Evolutionary conservation across 2,329 filamentous ascomycete species (phyloP).

Genomic region (Waltergamsia citrina): DNA sequence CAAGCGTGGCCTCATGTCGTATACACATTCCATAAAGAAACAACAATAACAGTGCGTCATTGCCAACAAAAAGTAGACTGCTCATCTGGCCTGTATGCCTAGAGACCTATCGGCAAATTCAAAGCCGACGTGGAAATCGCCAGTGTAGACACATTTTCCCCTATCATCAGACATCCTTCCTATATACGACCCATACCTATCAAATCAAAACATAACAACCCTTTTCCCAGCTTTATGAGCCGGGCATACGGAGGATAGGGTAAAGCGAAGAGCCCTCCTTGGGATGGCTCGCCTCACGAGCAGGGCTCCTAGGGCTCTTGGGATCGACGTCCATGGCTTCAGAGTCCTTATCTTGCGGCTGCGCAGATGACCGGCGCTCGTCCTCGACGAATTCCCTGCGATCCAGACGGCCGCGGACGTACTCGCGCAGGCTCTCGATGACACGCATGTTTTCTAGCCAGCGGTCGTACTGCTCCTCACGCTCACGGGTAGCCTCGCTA

Average conservation of each 20-base stretch:
- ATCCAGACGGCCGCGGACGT: slow-evolving; percentile 47
- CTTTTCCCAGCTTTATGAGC: slow-evolving; percentile 11
- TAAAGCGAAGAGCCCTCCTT: slow-evolving; percentile 26
- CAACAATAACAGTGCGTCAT: no score
- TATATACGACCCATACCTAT: not conserved
- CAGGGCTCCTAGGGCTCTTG: slow-evolving; percentile 18
- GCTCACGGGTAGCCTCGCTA: slow-evolving; percentile 41
- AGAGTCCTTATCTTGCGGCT: slow-evolving; percentile 9
- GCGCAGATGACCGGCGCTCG: no score
- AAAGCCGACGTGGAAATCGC: no score
- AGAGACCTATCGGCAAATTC: no score
- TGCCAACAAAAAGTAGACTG: no score
- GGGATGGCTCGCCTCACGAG: slow-evolving; percentile 8
- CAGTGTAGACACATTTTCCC: no score
- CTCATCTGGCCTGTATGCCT: no score
- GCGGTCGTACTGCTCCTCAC: slow-evolving; percentile 52
- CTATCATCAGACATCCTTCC: no score
- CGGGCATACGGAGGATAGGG: slow-evolving; percentile 28
- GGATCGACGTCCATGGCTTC: slow-evolving; percentile 27
- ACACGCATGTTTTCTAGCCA: slow-evolving; percentile 59
- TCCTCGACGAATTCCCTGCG: slow-evolving; percentile 41
- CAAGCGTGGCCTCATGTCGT: no score
- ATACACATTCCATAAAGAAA: no score
- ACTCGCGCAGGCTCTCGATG: slow-evolving; percentile 51
- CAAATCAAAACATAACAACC: not conserved